Evolutionary conservation across 345 rosid species (phyloP), one percentile per base, ranked within the genome.

Genomic region (Acer yangbiense): DNA sequence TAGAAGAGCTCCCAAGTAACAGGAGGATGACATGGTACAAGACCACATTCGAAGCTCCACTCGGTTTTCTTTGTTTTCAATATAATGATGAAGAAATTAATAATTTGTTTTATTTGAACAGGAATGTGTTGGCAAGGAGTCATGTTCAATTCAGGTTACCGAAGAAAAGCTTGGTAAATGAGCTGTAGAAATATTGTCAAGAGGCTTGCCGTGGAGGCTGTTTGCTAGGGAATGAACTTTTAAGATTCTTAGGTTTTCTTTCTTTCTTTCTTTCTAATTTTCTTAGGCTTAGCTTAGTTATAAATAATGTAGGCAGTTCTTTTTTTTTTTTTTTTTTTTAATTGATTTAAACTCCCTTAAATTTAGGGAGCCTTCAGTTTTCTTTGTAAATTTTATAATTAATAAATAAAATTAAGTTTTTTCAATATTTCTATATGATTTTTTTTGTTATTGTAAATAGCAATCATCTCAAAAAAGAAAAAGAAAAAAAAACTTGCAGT

Each of bases 1-100:
- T 65, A 7, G 77, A 70, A 9, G 69, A 77, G n/a, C 79, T 84
- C 18, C 90, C 90, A n/a, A 21, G 68, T 1, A 81, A 84, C 73
- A 80, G 81, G 46, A 74, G 65, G n/a, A 82, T 91, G 84, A 85
- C 91, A 32, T 90, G 92, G 96, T 91, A 91, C 72, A 90, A 85
- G 89, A 75, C 91, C 18, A 73, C 69, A 18, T 89, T 88, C 81
- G 70, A 84, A 23, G 78, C 93, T 48, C 95, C 93, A 1, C 17
- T 70, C 6, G 92, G 90, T 4, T n/a, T 66, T 0, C 4, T 4
- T 35, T 4, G 39, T 39, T 11, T 17, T 66, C 1, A 14, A 7
- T 60, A 1, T 46, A 10, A 8, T 17, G 6, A 12, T 8, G 8
- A 17, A 7, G 8, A 16, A 18, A 64, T 7, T 65, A 32, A 13